Evolutionary conservation across 805 yeast species (phyloP), one percentile per base, ranked within the genome.

Genomic region (Candida ortonii): DNA sequence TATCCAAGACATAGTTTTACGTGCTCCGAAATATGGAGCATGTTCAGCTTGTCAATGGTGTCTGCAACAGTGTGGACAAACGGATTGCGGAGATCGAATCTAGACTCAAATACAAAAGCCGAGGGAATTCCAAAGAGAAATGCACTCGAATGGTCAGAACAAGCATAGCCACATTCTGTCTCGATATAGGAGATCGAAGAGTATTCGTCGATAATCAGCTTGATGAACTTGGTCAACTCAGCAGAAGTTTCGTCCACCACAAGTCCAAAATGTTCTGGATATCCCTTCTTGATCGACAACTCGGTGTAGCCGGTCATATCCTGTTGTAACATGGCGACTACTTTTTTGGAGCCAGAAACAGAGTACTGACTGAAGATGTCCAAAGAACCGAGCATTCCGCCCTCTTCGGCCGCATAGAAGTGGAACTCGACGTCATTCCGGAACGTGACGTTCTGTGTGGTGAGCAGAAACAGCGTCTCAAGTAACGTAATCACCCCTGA

Each of bases 391-490:
- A 86, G 66, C 46, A 87, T 65, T 0, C 96, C 96, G 39, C 89
- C 94, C 67, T 88, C 97, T 62, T 88, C 96, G 1, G 95, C 96
- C 20, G 94, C 77, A 63, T 86, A 89, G 68, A 86, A 88, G 60
- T 88, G 97, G 65, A 88, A 88, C 57, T 88, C 95, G 17, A 88
- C 63, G 1, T 94, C 78, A 61, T 88, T 87, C 28, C 71, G 61
- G 15, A 45, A 45, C 33, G 15, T 23, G 16, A 43, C 17, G 4
- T 61, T 18, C 12, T 21, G 22, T 3, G 28, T 29, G 3, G 33
- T 19, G 7, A 47, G 6, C 7, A 43, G 28, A 16, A 61, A 66
- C n/a, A 73, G 57, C 2, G 87, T 78, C 57, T 88, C 95, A 33
- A 86, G 62, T 19, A 75, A 72, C 3, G 95, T 83, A 7, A 81